Evolutionary conservation across 352 stramenopile genomes (phyloP).

Genomic region (Globisporangium perplexum): DNA sequence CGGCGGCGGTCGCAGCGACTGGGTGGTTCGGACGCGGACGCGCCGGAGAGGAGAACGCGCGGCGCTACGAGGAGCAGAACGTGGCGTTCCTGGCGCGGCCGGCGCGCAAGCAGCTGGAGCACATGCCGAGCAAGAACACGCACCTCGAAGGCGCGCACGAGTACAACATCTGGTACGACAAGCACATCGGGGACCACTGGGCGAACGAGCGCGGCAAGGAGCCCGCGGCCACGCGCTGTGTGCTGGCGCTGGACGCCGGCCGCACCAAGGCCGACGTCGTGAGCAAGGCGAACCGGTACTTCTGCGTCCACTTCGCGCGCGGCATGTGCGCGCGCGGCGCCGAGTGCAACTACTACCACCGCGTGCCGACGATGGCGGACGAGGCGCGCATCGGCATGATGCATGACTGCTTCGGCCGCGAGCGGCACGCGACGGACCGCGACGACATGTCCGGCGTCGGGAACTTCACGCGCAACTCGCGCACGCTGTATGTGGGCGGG

Average conservation of each 20-base stretch:
- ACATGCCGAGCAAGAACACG: constrained; percentile 79
- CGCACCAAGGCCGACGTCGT: constrained; percentile 89
- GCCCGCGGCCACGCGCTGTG: constrained; percentile 81
- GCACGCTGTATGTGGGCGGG: constrained; percentile 90
- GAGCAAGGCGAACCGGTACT: constrained; percentile 81
- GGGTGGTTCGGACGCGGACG: constrained; percentile 93
- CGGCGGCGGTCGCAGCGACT: constrained; percentile 37
- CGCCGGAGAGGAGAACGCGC: constrained; percentile 55
- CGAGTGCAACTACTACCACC: constrained; percentile 92
- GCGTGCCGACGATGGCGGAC: constrained; percentile 71
- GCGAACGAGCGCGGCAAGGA: constrained; percentile 80
- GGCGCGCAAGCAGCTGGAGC: constrained; percentile 89
- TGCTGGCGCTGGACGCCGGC: constrained; percentile 80
- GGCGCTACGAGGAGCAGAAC: constrained; percentile 85
- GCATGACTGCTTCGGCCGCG: constrained; percentile 91
- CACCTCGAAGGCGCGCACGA: constrained; percentile 89
- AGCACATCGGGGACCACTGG: constrained; percentile 91
- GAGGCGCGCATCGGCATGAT: constrained; percentile 80
- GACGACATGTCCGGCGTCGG: constrained; percentile 93
- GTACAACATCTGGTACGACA: constrained; percentile 96
- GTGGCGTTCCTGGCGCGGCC: constrained; percentile 76
- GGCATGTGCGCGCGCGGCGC: constrained; percentile 85
- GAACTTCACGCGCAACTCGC: constrained; percentile 88
- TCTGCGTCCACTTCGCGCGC: constrained; percentile 91
- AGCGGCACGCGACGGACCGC: constrained; percentile 86